These are phyloP conservation scores for Lasiodiplodia theobromae DNA, from an alignment of 2,329 filamentous ascomycete genomes.

Conservation along the genomic window DNA sequence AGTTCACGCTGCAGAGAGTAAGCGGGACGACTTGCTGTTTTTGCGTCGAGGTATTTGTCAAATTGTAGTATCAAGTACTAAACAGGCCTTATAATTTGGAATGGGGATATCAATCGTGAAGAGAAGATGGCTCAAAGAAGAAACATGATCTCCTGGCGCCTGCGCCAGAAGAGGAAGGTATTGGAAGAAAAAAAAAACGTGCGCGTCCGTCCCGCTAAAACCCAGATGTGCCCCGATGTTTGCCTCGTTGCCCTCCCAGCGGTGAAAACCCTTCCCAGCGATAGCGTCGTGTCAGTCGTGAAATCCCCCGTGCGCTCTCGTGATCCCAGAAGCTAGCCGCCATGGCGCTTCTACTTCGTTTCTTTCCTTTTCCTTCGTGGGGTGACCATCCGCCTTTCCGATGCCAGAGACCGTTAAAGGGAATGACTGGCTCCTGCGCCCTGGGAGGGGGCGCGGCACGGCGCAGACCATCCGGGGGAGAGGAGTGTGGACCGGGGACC, in stretches of 20 bases:
- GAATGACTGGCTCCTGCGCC: constrained; percentile 6
- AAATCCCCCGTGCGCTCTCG: constrained; percentile 3
- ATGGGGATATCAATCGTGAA: constrained; percentile 22
- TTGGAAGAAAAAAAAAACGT: not conserved
- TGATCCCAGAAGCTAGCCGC: constrained; percentile 2
- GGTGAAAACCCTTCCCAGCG: not conserved
- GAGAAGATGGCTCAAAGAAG: not conserved
- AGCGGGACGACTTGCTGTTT: not conserved
- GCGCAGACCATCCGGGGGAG: not conserved
- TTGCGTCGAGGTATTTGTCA: not conserved
- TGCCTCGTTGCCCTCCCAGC: not conserved
- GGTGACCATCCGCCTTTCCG: constrained; percentile 13
- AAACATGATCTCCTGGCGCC: constrained; percentile 15
- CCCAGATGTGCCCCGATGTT: constrained; percentile 1
- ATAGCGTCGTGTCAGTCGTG: constrained; percentile 17
- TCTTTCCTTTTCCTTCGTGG: not conserved
- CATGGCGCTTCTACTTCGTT: not conserved
- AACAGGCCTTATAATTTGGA: not conserved
- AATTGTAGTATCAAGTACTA: constrained; percentile 6
- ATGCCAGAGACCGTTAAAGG: constrained; percentile 15
- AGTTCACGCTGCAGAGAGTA: not conserved
- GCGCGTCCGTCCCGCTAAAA: not conserved
- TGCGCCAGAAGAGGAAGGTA: not conserved
- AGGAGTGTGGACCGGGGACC: not conserved
- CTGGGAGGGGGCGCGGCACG: not conserved